Evolutionary conservation across 768 basidiomycete genomes (phyloP), one percentile per base, ranked within the genome.

Genomic region (Tylopilus subfusipes): DNA sequence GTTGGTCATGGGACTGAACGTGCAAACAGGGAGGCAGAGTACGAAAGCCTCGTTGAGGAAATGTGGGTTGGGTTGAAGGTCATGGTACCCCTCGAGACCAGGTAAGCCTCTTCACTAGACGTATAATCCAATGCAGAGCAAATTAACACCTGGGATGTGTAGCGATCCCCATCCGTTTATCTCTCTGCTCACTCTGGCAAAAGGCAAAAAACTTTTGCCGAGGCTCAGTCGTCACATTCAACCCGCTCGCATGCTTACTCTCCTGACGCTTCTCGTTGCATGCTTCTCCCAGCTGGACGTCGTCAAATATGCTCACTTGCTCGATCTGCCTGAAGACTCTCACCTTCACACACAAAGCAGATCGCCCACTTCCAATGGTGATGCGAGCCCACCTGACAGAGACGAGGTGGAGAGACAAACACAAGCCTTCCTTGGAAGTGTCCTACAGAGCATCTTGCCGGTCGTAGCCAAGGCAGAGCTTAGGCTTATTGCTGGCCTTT

Each of bases 101-200:
- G 93, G 94, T 93, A 57, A 36, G 76, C 58, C 1, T 38, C 27
- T 38, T 0, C 19, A 6, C 13, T 16, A 29, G 21, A n/a, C 9
- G 24, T 13, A 30, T 19, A 2, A 25, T 49, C 6, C 14, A 21
- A 43, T 24, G 5, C 18, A 24, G 46, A 45, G n/a, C 10, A 22
- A 12, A 29, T 48, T 64, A 9, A 56, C 25, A 2, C 25, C 48
- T 39, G 47, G n/a, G 31, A 39, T 29, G 8, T 45, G 38, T 51
- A 95, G 95, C 68, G 80, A 89, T 58, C 96, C 96, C 3, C 97
- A 99, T 74, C 97, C 97, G 2, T 98, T 99, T 75, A 85, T 99
- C 60, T 93, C 95, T 3, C 78, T 99, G 31, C 80, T 99, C 45
- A 81, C 79, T 19, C 86, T 91, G 5, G 82, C 82, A 61, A 99